These are phyloP conservation scores for Ogataea hybrid DNA, from an alignment of 1,139 yeast species.

Conservation along the genomic window DNA sequence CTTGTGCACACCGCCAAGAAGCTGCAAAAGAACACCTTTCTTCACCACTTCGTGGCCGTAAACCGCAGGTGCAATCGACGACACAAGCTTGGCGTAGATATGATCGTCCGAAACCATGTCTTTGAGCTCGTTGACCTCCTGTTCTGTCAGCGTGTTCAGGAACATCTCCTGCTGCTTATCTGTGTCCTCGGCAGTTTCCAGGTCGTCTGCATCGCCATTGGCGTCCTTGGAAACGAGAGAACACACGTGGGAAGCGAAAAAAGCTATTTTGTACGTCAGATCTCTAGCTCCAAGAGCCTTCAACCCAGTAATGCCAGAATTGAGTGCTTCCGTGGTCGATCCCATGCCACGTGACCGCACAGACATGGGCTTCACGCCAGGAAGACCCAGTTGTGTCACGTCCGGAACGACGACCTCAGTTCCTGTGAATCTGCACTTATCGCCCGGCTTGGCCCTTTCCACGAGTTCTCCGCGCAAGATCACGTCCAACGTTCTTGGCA, in stretches of 20 bases:
- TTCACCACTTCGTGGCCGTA: conserved; percentile 95
- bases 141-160: conserved; percentile 73
- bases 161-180: conserved; percentile 76
- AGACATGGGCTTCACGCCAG: conserved; percentile 90
- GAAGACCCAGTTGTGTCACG: conserved; percentile 91
- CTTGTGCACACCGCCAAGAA: conserved; percentile 96
- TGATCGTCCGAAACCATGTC: conserved; percentile 91
- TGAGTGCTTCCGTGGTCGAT: conserved; percentile 65
- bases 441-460: conserved; percentile 98
- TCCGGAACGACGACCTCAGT: conserved; percentile 96
- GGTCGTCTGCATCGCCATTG: conserved; percentile 34
- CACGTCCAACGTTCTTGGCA: conserved; percentile 97
- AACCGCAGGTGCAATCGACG: conserved; percentile 94
- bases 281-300: conserved; percentile 91
- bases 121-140: conserved; percentile 82
- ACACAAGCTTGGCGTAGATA: conserved; percentile 79
- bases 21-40: conserved; percentile 85
- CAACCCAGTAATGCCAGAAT: conserved; percentile 84
- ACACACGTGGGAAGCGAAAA: conserved; percentile 84
- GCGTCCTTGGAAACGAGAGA: conserved; percentile 52
- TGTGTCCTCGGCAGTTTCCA: conserved; percentile 34
- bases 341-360: conserved; percentile 59
- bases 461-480: conserved; percentile 92
- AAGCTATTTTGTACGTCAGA: conserved; percentile 87
- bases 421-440: conserved; percentile 92